phyloP scores from a whole-genome alignment of 345 rosid genomes.

The Murraya koenigii region DNA sequence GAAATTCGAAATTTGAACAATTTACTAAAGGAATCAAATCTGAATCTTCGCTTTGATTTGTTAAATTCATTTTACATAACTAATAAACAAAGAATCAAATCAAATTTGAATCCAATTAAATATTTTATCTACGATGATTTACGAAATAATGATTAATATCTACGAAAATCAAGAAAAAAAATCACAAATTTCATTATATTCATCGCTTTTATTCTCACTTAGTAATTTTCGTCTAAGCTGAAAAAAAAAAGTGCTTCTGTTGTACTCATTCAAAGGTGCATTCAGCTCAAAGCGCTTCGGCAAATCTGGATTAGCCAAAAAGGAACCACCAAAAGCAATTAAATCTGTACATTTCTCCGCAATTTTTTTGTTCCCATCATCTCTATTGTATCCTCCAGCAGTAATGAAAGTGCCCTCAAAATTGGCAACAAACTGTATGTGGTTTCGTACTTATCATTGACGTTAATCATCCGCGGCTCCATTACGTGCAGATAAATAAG shows the following conservation, averaged over 20 bases:
- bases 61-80: too few species aligned
- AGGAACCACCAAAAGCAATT: conserved; percentile 6
- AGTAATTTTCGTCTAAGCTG: too few species aligned
- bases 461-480: conserved; percentile 28
- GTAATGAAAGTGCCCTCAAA: conserved; percentile 34
- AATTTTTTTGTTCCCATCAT: conserved; percentile 34
- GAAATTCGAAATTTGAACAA: too few species aligned
- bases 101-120: too few species aligned
- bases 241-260: conserved; percentile 8
- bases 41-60: too few species aligned
- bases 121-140: too few species aligned
- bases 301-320: conserved; percentile 46
- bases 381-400: conserved; percentile 36
- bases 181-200: too few species aligned
- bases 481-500: conserved; percentile 39
- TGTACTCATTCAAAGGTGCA: conserved; percentile 35
- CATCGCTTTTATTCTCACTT: too few species aligned
- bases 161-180: too few species aligned
- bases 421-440: conserved; percentile 22
- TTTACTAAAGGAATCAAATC: too few species aligned
- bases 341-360: conserved; percentile 23
- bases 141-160: too few species aligned
- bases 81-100: too few species aligned
- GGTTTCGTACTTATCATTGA: conserved; percentile 20
- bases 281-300: conserved; percentile 34